Percentiles rank a stretch among this genome's conserved stretches.
Conservation (phyloP, 208 protist species). For the Endotrypanum monterogeii region DNA sequence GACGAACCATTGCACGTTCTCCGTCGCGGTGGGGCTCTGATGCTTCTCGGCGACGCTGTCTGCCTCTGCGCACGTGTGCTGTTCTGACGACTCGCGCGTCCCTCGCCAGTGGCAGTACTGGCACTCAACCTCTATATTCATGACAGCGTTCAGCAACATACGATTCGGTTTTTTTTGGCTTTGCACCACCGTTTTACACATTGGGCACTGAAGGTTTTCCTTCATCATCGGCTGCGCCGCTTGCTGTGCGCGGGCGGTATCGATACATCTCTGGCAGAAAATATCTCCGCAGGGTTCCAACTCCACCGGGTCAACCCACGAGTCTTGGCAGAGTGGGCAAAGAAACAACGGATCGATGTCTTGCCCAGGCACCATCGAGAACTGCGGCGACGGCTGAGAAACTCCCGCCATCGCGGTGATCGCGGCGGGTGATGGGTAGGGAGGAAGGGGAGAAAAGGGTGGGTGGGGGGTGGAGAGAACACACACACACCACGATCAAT, state of each 20-base stretch:
- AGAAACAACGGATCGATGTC: slow-evolving; percentile 45
- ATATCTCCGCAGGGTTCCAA: slow-evolving; percentile 47
- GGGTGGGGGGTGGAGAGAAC: background rate
- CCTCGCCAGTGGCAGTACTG: slow-evolving; percentile 63
- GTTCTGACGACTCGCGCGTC: slow-evolving; percentile 36
- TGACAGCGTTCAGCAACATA: slow-evolving; percentile 64
- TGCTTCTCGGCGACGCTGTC: slow-evolving; percentile 1
- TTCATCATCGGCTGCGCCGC: slow-evolving; percentile 31
- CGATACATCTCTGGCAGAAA: slow-evolving; percentile 66
- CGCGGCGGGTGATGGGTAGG: too few relatives aligned
- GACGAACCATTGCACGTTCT: background rate
- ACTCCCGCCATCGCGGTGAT: slow-evolving; percentile 2
- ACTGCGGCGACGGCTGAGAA: slow-evolving; percentile 9
- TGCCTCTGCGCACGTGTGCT: slow-evolving; percentile 27
- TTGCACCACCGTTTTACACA: slow-evolving; percentile 53
- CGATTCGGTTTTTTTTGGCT: slow-evolving; percentile 58
- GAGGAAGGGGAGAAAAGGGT: background rate
- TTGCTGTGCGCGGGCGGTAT: slow-evolving; percentile 16
- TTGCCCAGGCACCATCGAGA: slow-evolving; percentile 33
- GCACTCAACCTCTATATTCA: slow-evolving; percentile 60
- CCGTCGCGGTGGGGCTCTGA: background rate
- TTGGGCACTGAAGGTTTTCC: slow-evolving; percentile 48
- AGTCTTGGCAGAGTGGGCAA: slow-evolving; percentile 74
- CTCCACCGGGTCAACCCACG: slow-evolving; percentile 64
- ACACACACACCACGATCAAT: too few relatives aligned